phyloP scores from a whole-genome alignment of 2,329 filamentous ascomycete genomes.

The Dothistroma septosporum region DNA sequence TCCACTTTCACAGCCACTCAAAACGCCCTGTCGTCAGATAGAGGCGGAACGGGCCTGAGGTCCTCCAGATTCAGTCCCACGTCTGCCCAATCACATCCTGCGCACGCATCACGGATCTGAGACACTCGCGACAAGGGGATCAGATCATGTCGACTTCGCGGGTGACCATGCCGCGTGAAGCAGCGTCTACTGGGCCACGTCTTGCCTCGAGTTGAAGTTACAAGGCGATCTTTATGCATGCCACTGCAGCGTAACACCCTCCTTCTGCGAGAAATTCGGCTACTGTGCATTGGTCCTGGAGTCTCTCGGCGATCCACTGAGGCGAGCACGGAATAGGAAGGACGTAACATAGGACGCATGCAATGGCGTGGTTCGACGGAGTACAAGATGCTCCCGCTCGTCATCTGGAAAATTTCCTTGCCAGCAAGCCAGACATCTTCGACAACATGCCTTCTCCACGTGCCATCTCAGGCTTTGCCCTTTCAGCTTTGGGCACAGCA shows the following conservation, averaged over 20 bases:
- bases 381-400: constrained; percentile 9
- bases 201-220: not conserved
- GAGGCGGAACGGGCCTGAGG: not conserved
- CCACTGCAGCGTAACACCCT: not conserved
- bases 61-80: not conserved
- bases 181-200: not conserved
- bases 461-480: constrained; percentile 25
- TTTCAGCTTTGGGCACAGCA: constrained; percentile 28
- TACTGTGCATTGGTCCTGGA: constrained; percentile 10
- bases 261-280: constrained; percentile 3
- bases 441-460: constrained; percentile 32
- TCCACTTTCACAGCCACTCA: constrained; percentile 1
- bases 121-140: not conserved
- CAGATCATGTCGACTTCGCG: not conserved
- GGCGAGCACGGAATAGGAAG: constrained; percentile 5
- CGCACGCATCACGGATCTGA: not conserved
- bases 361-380: constrained; percentile 11
- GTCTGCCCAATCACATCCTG: not conserved
- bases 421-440: constrained; percentile 11
- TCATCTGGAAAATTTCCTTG: constrained; percentile 8
- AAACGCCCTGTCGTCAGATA: not conserved
- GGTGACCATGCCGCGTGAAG: not conserved
- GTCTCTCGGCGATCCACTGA: constrained; percentile 5
- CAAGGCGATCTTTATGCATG: constrained; percentile 8
- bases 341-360: not conserved